Conservation (phyloP, 495 filamentous ascomycete species). For the Penicillium riverlandense region DNA sequence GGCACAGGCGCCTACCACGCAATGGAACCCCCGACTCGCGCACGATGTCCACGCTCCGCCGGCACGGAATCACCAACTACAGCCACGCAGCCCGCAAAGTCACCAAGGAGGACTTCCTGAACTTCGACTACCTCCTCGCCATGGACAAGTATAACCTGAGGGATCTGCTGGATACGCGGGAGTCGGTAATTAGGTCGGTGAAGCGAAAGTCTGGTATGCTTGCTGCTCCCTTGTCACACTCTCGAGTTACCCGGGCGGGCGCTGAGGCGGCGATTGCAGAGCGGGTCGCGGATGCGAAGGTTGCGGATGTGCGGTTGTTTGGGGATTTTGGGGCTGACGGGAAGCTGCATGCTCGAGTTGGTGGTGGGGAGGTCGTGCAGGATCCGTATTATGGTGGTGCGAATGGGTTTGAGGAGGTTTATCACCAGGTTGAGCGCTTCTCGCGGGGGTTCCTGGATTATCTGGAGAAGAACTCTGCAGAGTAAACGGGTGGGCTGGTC, state of each 20-base stretch:
- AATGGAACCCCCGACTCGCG: constrained; percentile 70
- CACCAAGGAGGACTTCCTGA: constrained; percentile 60
- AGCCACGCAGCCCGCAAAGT: constrained; percentile 73
- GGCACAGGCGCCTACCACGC: constrained; percentile 83
- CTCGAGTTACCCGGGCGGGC: constrained; percentile 19
- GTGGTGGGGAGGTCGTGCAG: constrained; percentile 64
- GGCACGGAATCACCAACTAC: constrained; percentile 69
- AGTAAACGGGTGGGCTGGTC: too few species aligned
- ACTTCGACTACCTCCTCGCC: constrained; percentile 88
- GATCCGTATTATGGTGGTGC: constrained; percentile 90
- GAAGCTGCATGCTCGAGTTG: constrained; percentile 62
- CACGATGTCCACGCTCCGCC: constrained; percentile 72
- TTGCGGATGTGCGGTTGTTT: constrained; percentile 67
- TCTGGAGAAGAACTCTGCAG: constrained; percentile 17
- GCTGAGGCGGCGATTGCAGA: constrained; percentile 18
- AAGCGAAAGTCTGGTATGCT: constrained; percentile 12
- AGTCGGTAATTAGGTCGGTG: constrained; percentile 44
- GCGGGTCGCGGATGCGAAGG: constrained; percentile 25
- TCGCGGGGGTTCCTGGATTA: constrained; percentile 65
- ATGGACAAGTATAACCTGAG: constrained; percentile 86
- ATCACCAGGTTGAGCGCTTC: constrained; percentile 74
- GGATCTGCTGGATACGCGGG: constrained; percentile 54
- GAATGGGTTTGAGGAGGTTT: constrained; percentile 79
- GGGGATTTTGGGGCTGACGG: constrained; percentile 71
- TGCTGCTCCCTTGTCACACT: constrained; percentile 15